Conservation (phyloP, 2,329 filamentous ascomycete species). For the Aspergillus arachidicola region DNA sequence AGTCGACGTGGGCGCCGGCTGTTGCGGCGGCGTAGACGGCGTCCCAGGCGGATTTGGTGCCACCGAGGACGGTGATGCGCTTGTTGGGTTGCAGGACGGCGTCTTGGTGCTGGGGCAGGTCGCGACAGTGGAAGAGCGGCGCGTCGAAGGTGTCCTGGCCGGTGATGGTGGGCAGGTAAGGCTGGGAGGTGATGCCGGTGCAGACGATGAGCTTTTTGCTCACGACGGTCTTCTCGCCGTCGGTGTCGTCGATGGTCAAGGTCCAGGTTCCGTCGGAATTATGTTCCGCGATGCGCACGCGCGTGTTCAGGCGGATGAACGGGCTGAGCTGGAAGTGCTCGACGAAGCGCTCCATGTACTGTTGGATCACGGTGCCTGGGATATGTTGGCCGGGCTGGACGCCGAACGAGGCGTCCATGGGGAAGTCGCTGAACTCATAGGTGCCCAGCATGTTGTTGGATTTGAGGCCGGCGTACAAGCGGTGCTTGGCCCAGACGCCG, state of each 20-base stretch:
- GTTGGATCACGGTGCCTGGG: constrained; percentile 57
- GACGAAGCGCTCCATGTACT: constrained; percentile 61
- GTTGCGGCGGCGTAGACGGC: constrained; percentile 61
- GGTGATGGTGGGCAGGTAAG: constrained; percentile 56
- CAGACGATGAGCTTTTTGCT: constrained; percentile 61
- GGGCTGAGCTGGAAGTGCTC: constrained; percentile 55
- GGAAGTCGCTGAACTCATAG: constrained; percentile 74
- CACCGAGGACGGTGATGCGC: constrained; percentile 57
- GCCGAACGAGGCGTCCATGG: constrained; percentile 62
- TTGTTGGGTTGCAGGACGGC: constrained; percentile 35
- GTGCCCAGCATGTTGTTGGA: constrained; percentile 75
- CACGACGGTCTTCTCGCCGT: constrained; percentile 26
- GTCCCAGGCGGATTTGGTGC: constrained; percentile 65
- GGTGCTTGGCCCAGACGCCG: constrained; percentile 69
- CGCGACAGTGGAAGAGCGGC: constrained; percentile 60
- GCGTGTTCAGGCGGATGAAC: constrained; percentile 54
- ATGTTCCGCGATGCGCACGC: constrained; percentile 53
- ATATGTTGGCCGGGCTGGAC: constrained; percentile 59
- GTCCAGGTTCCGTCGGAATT: constrained; percentile 41
- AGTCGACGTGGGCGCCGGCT: constrained; percentile 52
- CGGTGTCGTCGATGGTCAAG: constrained; percentile 26
- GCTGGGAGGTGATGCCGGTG: constrained; percentile 62
- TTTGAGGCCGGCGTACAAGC: constrained; percentile 68
- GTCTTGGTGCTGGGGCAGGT: constrained; percentile 49
- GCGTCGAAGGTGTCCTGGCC: constrained; percentile 55